Percentiles rank a stretch among this genome's conserved stretches.
Evolutionary conservation across 257 asterid species (phyloP).

Genomic region (Solanum etuberosum): DNA sequence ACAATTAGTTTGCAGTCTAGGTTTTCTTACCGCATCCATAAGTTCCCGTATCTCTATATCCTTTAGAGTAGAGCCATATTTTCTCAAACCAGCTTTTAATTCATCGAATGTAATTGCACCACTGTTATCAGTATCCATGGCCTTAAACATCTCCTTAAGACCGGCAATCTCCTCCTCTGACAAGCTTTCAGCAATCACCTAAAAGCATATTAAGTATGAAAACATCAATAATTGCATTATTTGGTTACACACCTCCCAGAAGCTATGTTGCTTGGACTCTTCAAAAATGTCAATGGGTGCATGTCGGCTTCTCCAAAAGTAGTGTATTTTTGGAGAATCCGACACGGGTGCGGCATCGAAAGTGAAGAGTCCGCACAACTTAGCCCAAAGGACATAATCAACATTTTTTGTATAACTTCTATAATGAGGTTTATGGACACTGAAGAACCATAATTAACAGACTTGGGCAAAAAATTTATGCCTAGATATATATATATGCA

Average conservation of each 20-base stretch:
- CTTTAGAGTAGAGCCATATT: conserved; percentile 80
- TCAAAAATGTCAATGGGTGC: not conserved
- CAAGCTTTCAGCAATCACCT: conserved; percentile 95
- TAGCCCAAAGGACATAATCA: not conserved
- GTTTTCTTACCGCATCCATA: conserved; percentile 77
- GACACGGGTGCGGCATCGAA: not conserved
- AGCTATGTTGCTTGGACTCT: not conserved
- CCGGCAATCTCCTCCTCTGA: conserved; percentile 96
- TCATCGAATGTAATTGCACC: conserved; percentile 95
- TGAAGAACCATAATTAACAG: not conserved
- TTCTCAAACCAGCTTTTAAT: conserved; percentile 86
- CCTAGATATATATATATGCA: conserved; percentile 1
- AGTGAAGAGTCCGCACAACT: not conserved
- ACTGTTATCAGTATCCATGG: conserved; percentile 91
- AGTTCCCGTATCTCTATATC: conserved; percentile 86
- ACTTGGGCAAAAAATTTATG: not conserved
- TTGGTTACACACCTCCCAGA: not conserved
- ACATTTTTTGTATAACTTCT: not conserved
- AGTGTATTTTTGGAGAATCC: not conserved
- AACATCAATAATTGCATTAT: not conserved
- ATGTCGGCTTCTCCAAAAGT: not conserved
- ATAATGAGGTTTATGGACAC: not conserved
- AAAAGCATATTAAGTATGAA: conserved; percentile 11
- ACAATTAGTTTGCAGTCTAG: not conserved
- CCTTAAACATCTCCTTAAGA: conserved; percentile 77